phyloP scores from a whole-genome alignment of 2,329 filamentous ascomycete species.

The Trichoderma pleuroti region DNA sequence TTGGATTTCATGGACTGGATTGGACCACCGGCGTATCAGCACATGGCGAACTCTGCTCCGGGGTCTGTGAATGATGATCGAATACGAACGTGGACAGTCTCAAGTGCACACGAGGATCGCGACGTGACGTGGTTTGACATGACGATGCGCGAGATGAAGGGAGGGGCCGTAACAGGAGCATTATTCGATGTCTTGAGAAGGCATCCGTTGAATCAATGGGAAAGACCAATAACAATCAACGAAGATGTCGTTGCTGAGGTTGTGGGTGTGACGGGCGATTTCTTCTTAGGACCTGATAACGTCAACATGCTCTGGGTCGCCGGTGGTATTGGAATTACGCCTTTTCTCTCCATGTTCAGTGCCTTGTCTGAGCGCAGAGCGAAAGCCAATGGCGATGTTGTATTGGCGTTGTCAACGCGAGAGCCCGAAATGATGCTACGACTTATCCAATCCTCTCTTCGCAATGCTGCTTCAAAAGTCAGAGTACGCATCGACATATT shows the following conservation, averaged over 20 bases:
- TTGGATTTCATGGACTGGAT: slow-evolving; percentile 18
- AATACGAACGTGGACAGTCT: slow-evolving; percentile 13
- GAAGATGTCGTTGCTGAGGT: slow-evolving; percentile 6
- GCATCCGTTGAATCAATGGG: neutral
- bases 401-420: slow-evolving; percentile 12
- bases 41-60: slow-evolving; percentile 17
- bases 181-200: slow-evolving; percentile 12
- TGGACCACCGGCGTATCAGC: slow-evolving; percentile 15
- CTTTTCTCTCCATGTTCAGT: slow-evolving; percentile 18
- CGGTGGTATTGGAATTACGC: slow-evolving; percentile 18
- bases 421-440: slow-evolving; percentile 17
- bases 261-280: slow-evolving; percentile 17
- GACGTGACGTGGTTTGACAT: slow-evolving; percentile 14
- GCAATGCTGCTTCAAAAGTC: neutral
- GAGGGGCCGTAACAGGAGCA: slow-evolving; percentile 9
- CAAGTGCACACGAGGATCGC: slow-evolving; percentile 1
- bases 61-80: slow-evolving; percentile 12
- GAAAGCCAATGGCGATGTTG: slow-evolving; percentile 4
- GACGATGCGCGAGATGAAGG: slow-evolving; percentile 17
- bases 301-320: slow-evolving; percentile 19
- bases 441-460: slow-evolving; percentile 4
- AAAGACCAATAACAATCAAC: neutral
- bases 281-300: neutral
- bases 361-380: slow-evolving; percentile 3
- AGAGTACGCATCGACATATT: slow-evolving; percentile 12